Conservation (phyloP, 2,329 filamentous ascomycete species). For the Nannizziopsis barbatae region DNA sequence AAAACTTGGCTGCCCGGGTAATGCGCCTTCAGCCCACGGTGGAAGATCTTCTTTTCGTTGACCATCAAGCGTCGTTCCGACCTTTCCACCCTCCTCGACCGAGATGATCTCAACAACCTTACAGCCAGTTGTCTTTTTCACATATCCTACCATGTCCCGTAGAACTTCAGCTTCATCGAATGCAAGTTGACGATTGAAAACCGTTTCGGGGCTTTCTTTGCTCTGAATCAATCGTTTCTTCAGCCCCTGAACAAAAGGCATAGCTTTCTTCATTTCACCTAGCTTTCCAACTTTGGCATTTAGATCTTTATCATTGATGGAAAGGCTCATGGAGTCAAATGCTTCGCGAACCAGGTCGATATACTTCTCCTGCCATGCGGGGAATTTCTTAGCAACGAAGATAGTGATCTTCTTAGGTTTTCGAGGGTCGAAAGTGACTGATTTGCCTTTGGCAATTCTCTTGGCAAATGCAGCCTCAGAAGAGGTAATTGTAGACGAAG, state of each 20-base stretch:
- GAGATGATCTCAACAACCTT: slow-evolving; percentile 59
- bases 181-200: slow-evolving; percentile 71
- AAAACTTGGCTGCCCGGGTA: slow-evolving; percentile 74
- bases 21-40: slow-evolving; percentile 56
- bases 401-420: slow-evolving; percentile 86
- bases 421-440: slow-evolving; percentile 72
- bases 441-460: slow-evolving; percentile 88
- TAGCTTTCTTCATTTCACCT: slow-evolving; percentile 80
- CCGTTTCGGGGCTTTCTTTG: slow-evolving; percentile 53
- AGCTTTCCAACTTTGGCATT: slow-evolving; percentile 69
- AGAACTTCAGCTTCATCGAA: slow-evolving; percentile 77
- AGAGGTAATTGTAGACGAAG: slow-evolving; percentile 67
- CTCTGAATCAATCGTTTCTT: slow-evolving; percentile 66
- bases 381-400: slow-evolving; percentile 68
- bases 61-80: slow-evolving; percentile 33
- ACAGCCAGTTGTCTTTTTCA: slow-evolving; percentile 66
- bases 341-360: slow-evolving; percentile 65
- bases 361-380: slow-evolving; percentile 84
- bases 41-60: slow-evolving; percentile 45
- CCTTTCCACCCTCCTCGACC: slow-evolving; percentile 50
- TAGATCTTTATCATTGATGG: slow-evolving; percentile 68
- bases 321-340: slow-evolving; percentile 52
- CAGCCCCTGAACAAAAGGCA: slow-evolving; percentile 84
- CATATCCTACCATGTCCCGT: slow-evolving; percentile 61
- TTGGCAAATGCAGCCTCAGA: slow-evolving; percentile 66